Base-by-base conservation (phyloP, 2,329 filamentous ascomycete genomes). In the Cordyceps farinosa region DNA sequence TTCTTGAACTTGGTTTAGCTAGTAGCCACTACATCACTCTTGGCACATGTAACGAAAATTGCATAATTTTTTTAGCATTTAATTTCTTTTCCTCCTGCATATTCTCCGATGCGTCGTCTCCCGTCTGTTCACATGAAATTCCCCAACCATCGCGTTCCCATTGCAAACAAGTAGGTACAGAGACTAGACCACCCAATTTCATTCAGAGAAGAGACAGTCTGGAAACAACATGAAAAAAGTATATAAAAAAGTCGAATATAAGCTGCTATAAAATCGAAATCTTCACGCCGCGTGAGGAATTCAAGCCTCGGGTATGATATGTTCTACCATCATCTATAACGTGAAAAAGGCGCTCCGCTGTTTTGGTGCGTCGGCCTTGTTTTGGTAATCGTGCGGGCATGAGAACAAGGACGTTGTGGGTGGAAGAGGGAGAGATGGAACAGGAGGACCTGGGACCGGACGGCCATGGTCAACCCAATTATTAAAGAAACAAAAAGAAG, bases 251-350 rank as follows among this genome's bases (percentile, higher is more conserved):
- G 40, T 42, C 30, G 22, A 55, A 40, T 40, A 61, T 38, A 47
- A 38, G 34, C 45, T 58, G 55, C 45, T 47, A n/a, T 17, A 44
- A 60, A 60, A 61, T 53, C 48, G 48, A 42, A 38, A 53, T 42
- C n/a, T 48, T 42, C 60, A 55, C 51, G 44, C 60, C 32, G 32
- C 51, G 15, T 62, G 60, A 62, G 44, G 52, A 50, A 32, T 36
- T 50, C 51, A 50, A 17, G 32, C 60, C 52, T 62, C 60, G 60
- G 51, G 52, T 55, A 62, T 62, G 60, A 62, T 50, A 55, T 62
- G 50, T 55, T 56, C 60, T 50, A 61, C 58, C 58, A 54, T 54
- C 34, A 51, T 59, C 56, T 61, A 61, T 50, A 34, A 59, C 56
- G 40, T 50, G 56, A 27, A 34, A 22, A 48, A 59, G 22, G 45